Evolutionary conservation across 1,284 basidiomycete genomes (phyloP).

Genomic region (Pisolithus thermaeus): DNA sequence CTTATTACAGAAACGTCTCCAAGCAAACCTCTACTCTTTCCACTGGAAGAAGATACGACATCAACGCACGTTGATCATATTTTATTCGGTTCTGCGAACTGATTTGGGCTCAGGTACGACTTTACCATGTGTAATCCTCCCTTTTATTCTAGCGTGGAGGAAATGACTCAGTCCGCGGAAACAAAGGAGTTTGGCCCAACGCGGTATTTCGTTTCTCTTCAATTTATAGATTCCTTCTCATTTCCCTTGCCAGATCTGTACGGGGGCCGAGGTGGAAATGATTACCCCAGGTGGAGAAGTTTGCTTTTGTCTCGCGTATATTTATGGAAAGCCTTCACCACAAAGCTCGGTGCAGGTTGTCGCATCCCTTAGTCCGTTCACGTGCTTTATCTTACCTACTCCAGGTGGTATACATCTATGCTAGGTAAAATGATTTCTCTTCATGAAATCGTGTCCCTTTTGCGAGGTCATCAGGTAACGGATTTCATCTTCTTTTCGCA

Average conservation of each 20-base stretch:
- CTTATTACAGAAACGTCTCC: constrained; percentile 36
- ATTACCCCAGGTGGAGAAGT: constrained; percentile 83
- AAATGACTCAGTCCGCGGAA: constrained; percentile 56
- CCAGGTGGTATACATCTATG: constrained; percentile 90
- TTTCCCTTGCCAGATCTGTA: constrained; percentile 56
- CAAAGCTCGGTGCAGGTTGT: constrained; percentile 47
- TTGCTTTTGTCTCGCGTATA: constrained; percentile 72
- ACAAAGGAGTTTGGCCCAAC: constrained; percentile 59
- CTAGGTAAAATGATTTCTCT: constrained; percentile 83
- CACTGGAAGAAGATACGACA: constrained; percentile 29
- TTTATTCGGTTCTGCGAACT: not conserved
- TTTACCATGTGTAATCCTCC: constrained; percentile 96
- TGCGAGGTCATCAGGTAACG: constrained; percentile 50
- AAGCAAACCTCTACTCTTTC: constrained; percentile 45
- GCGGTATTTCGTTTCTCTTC: constrained; percentile 40
- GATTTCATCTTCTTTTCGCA: not conserved
- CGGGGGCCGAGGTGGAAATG: constrained; percentile 81
- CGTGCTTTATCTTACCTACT: not conserved
- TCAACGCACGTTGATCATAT: constrained; percentile 11
- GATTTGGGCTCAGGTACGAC: constrained; percentile 36
- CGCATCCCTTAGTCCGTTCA: constrained; percentile 4
- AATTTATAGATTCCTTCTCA: constrained; percentile 4
- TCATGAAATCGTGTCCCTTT: constrained; percentile 47
- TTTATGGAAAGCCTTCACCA: constrained; percentile 63
- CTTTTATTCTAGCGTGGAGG: constrained; percentile 74